Base-by-base conservation (phyloP, 2,329 filamentous ascomycete genomes). In the Alternaria hordeiaustralica region DNA sequence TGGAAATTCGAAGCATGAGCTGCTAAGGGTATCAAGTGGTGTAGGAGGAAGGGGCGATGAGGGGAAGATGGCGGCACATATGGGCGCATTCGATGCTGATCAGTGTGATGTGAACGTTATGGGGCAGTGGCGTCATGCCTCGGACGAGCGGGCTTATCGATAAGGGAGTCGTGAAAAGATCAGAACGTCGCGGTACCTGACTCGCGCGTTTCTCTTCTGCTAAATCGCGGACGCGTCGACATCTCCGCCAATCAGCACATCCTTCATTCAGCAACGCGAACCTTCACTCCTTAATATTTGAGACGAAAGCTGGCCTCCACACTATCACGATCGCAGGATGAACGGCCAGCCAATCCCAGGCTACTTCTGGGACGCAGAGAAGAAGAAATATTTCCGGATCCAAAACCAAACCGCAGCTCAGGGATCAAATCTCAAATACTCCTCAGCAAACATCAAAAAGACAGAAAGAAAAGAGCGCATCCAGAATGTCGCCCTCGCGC, bases 341-440 rank as follows among this genome's bases (percentile, higher is more conserved):
- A 79, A 81, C 61, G 73, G 77, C 30, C 77, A 78, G 58, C 70
- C 79, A 36, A 79, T 85, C n/a, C 83, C 84, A 5, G 84, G 84
- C 33, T 84, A 80, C 64, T 84, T 84, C 69, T 85, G 75, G 64
- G 82, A 86, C 64, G 66, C 72, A 33, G 81, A 83, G 43, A 85
- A 83, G 72, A 77, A 79, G 54, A 85, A 84, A 63, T 86, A 86
- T 71, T 86, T 86, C 77, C 80, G 79, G 41, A 81, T 86, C 21
- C 78, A 81, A 56, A 75, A 77, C 15, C 75, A 80, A 26, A 78
- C 53, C 8, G 65, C 68, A 13, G 81, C 74, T 56, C 72, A 54
- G 73, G 78, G 36, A 70, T 79, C 60, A 4, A 64, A 63, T 53
- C 68, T 45, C 66, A 82, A 81, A 61, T 83, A 85, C 68, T 79